Conservation (phyloP, 768 basidiomycete genomes). For the Trametes cingulata region DNA sequence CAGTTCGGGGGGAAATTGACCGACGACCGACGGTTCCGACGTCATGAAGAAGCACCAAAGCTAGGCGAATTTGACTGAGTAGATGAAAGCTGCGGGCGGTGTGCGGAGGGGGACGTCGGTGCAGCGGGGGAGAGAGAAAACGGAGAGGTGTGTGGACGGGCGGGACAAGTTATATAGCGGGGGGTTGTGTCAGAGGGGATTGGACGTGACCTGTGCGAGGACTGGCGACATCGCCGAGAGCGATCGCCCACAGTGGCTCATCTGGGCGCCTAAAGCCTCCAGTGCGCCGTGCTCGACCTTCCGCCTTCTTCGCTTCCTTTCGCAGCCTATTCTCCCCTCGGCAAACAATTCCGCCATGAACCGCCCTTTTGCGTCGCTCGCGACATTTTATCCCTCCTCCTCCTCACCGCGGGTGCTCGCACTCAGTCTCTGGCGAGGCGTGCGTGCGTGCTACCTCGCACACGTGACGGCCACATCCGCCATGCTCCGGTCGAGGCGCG, state of each 20-base stretch:
- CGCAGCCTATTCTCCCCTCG: background rate
- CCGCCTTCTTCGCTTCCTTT: conserved; percentile 14
- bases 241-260: conserved; percentile 1
- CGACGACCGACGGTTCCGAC: conserved; percentile 27
- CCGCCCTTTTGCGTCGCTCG: conserved; percentile 13
- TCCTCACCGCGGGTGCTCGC: background rate
- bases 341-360: conserved; percentile 7
- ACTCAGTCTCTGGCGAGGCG: background rate
- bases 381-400: background rate
- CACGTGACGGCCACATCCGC: conserved; percentile 2
- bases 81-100: background rate
- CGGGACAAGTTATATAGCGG: conserved; percentile 4
- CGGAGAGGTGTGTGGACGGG: background rate
- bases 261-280: conserved; percentile 15
- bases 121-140: background rate
- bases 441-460: background rate
- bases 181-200: background rate
- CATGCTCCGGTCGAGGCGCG: conserved; percentile 9
- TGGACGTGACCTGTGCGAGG: conserved; percentile 7
- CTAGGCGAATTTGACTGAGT: background rate
- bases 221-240: conserved; percentile 17
- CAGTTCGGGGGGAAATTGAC: conserved; percentile 69
- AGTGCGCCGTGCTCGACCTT: conserved; percentile 6
- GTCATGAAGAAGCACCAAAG: background rate
- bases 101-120: background rate